Evolutionary conservation across 495 filamentous ascomycete species (phyloP), one percentile per base, ranked within the genome.

Genomic region (Penicillium odoratum): DNA sequence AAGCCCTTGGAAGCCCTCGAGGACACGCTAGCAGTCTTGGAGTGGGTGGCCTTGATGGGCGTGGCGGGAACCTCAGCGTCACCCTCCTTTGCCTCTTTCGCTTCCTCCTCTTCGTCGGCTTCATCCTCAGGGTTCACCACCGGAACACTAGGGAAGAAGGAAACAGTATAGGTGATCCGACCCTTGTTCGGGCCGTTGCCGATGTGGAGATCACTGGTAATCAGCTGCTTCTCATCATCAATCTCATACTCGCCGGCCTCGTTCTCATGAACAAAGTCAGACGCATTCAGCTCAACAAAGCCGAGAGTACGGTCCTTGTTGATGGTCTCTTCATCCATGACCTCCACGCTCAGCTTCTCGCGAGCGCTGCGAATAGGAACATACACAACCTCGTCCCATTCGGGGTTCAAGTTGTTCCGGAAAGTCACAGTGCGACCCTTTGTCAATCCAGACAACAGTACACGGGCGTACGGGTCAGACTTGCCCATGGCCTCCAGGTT

Each of bases 401-500:
- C 87, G 3, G 94, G 94, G 64, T 96, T 90, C 18, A 99, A 85
- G 65, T 97, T 96, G 69, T 93, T 99, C 64, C 92, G 86, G 75
- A 93, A 96, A 1, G 94, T 97, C 47, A 99, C 94, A 1, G 95
- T 97, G 51, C 91, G 84, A 18, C 81, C 93, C 66, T 90, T 96
- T 64, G 93, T 88, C 48, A 97, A 82, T 30, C 94, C 93, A 31
- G 92, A 95, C 30, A 97, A 82, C 45, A 97, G 76, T 8, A 97
- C 88, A 16, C 93, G 87, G 26, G 83, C 90, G 66, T 98, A 99
- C 0, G 94, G 90, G 70, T 99, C 94, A 10, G 93, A 97, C 74
- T 97, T 97, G 72, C 94, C 95, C 75, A 99, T 84, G 43, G 90
- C 88, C 68, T 99, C 94, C 51, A 97, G 75, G 69, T 99, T 99